Evolutionary conservation across 768 basidiomycete species (phyloP), one percentile per base, ranked within the genome.

Genomic region (Leucocoprinus leucothites): DNA sequence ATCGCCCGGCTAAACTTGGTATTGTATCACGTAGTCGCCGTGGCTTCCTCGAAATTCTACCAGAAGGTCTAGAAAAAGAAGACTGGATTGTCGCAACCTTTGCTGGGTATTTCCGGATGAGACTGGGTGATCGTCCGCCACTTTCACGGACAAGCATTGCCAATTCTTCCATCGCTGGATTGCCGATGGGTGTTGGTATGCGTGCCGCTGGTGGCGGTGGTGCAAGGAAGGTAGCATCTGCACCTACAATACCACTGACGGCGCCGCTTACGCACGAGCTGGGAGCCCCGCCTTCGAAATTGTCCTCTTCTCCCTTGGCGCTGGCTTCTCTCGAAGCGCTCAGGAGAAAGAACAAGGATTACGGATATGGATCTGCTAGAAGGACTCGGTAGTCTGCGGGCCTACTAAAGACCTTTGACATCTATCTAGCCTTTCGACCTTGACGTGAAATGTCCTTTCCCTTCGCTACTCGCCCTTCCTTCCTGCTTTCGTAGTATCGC

Each of bases 41-140:
- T n/a, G 70, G 67, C 2, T 69, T 68, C 42, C 61, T 73, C 1
- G 71, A 71, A 48, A 69, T 73, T 36, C 58, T 72, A 5, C 72
- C 72, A 1, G 58, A 61, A n/a, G 71, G 70, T 5, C 58, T 68
- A 9, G 60, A 58, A 31, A 53, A 67, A 31, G 63, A 70, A 19
- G 71, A 72, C 54, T 58, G 69, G 55, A 64, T 71, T 18, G 66
- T 73, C 34, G 61, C 67, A 11, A 69, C 68, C 2, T 71, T 71
- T 26, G 68, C 68, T 35, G 64, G 59, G 2, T 70, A 48, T 26
- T 54, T 48, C 9, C 44, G 53, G 7, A 54, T 54, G 53, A 54
- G 40, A 47, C 19, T 54, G 22, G 46, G 46, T 40, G 35, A 36
- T 4, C 9, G n/a, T 7, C 11, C 26, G 28, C 21, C 25, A 26